These are phyloP conservation scores for Geotrichum bryndzae DNA, from an alignment of 1,139 yeast species.

Conservation along the genomic window DNA sequence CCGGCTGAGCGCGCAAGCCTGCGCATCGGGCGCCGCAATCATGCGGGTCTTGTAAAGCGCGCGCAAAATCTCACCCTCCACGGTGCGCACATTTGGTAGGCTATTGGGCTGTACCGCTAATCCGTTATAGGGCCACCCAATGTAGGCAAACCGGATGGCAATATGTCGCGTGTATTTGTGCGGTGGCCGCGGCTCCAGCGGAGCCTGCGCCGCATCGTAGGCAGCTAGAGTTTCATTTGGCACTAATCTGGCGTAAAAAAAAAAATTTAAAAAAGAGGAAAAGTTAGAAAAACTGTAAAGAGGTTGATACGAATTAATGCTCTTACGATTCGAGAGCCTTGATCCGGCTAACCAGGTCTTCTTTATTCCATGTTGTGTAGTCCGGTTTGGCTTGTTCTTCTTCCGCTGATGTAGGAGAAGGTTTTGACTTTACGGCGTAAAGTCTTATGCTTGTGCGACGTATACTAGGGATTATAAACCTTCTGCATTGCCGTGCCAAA, in stretches of 20 bases:
- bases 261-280: neutral
- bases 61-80: constrained; percentile 67
- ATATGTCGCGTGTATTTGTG: constrained; percentile 55
- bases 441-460: neutral
- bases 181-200: constrained; percentile 10
- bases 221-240: neutral
- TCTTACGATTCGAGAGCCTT: constrained; percentile 41
- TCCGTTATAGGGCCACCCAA: constrained; percentile 83
- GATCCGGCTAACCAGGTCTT: constrained; percentile 46
- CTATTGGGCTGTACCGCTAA: constrained; percentile 67
- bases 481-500: neutral
- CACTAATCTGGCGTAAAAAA: neutral
- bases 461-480: neutral
- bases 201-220: neutral
- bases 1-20: constrained; percentile 65
- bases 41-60: constrained; percentile 66
- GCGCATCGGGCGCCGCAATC: constrained; percentile 54
- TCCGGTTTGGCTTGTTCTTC: neutral
- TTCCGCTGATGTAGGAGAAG: neutral
- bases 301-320: neutral
- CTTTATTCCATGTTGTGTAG: constrained; percentile 43
- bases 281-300: neutral
- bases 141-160: constrained; percentile 55
- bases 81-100: constrained; percentile 67
- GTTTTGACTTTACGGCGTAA: neutral